Evolutionary conservation across 441 rosid species (phyloP).

Genomic region (Brassica hybrid): DNA sequence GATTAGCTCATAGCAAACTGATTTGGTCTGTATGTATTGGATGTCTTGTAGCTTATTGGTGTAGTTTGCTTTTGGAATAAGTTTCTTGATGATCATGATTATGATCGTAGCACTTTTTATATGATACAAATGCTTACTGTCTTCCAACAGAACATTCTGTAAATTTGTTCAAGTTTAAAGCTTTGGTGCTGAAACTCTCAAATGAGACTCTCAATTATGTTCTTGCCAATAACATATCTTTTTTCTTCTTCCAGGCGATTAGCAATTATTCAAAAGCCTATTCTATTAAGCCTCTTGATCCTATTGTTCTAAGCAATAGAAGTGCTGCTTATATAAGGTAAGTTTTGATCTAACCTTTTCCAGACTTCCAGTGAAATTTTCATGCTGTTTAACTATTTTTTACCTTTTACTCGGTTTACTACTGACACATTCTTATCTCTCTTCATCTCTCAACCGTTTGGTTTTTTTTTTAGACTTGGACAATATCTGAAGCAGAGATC

Average conservation of each 20-base stretch:
- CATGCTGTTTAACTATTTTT: background rate
- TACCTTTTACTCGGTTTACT: background rate
- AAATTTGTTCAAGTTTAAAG: conserved; percentile 4
- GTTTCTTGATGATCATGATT: conserved; percentile 10
- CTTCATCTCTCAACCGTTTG: conserved; percentile 35
- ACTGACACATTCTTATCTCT: conserved; percentile 5
- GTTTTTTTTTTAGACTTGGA: conserved; percentile 67
- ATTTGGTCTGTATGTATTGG: background rate
- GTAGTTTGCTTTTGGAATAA: background rate
- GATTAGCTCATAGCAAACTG: background rate
- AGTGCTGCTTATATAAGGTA: conserved; percentile 87
- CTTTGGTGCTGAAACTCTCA: conserved; percentile 21
- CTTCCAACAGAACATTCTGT: background rate
- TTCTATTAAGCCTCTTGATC: conserved; percentile 73
- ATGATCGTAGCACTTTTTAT: conserved; percentile 18
- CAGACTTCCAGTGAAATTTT: background rate
- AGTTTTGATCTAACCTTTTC: conserved; percentile 10
- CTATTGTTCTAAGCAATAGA: conserved; percentile 81
- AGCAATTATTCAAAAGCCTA: conserved; percentile 79
- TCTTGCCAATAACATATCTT: conserved; percentile 24
- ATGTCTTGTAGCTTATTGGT: conserved; percentile 7
- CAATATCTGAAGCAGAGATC: conserved; percentile 74
- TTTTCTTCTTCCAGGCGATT: conserved; percentile 64
- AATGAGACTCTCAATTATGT: conserved; percentile 3
- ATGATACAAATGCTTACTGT: background rate